Conservation (phyloP, 257 asterid species). For the Solanum lignicaule region DNA sequence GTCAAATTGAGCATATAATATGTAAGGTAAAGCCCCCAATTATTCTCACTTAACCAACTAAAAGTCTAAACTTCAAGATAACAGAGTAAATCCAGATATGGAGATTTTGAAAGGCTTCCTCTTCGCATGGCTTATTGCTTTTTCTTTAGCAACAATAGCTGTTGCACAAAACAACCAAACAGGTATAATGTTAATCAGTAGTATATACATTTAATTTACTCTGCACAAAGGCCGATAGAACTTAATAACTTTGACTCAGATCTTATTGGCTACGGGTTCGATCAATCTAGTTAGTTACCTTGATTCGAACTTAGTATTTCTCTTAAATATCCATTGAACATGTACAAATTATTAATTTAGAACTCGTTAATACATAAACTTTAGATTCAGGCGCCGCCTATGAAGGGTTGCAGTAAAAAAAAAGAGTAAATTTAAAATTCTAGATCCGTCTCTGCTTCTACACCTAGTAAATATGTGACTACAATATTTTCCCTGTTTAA, state of each 20-base stretch:
- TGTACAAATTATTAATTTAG: background rate
- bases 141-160: background rate
- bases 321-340: background rate
- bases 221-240: background rate
- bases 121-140: background rate
- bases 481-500: background rate
- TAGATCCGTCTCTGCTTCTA: background rate
- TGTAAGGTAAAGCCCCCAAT: background rate
- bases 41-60: background rate
- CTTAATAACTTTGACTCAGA: background rate
- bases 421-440: background rate
- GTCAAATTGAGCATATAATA: background rate
- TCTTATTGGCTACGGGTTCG: background rate
- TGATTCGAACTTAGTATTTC: background rate
- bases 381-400: accelerated
- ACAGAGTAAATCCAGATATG: background rate
- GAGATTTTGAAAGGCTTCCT: background rate
- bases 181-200: background rate
- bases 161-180: background rate
- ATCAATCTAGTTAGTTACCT: background rate
- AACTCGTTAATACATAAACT: background rate
- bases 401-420: background rate
- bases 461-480: background rate
- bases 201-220: background rate
- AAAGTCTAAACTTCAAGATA: background rate